A percentile compares a stretch with the other conserved stretches of the same genome.
Conservation (phyloP, 352 stramenopile species). For the Peronospora destructor region DNA sequence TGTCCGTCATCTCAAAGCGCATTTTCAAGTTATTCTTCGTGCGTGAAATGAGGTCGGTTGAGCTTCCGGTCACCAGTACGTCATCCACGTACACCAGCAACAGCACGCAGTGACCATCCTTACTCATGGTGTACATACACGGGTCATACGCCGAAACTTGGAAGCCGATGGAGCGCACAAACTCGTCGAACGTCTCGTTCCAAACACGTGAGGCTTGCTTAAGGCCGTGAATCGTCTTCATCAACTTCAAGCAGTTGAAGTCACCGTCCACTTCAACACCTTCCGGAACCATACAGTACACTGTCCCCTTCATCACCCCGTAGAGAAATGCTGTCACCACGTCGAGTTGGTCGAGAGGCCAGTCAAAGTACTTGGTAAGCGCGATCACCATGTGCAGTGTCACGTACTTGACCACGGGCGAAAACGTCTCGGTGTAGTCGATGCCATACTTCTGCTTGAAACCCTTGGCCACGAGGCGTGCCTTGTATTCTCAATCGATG, state of each 20-base stretch:
- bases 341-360: conserved; percentile 10
- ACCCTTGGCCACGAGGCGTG: too few relatives aligned
- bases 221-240: conserved; percentile 9
- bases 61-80: too few relatives aligned
- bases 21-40: too few relatives aligned
- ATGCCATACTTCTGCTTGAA: too few relatives aligned
- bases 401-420: conserved; percentile 3
- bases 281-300: conserved; percentile 5
- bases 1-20: too few relatives aligned
- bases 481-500: too few relatives aligned
- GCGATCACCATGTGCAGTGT: conserved; percentile 3
- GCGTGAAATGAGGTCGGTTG: too few relatives aligned
- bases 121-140: conserved; percentile 18
- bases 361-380: conserved; percentile 1
- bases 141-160: not conserved
- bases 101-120: conserved; percentile 9
- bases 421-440: too few relatives aligned
- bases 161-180: not conserved
- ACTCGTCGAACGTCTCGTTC: conserved; percentile 11
- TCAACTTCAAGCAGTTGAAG: too few relatives aligned
- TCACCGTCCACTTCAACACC: not conserved
- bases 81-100: conserved; percentile 18
- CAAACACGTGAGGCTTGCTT: conserved; percentile 11
- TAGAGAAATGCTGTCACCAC: conserved; percentile 12
- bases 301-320: too few relatives aligned